Conservation (phyloP, 768 basidiomycete species). For the Leccinum rimulosum region DNA sequence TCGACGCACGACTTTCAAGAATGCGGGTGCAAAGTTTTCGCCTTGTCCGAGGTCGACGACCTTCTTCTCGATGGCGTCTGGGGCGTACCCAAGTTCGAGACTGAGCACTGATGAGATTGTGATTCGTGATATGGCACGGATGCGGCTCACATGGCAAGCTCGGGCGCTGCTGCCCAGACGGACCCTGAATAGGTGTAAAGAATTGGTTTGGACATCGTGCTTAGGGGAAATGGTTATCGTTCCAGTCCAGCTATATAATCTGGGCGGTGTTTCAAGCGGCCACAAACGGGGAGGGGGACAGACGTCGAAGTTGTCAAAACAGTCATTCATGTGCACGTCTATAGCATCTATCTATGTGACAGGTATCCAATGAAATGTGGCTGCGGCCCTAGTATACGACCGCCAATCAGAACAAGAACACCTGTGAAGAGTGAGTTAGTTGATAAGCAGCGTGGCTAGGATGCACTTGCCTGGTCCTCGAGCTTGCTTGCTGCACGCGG, state of each 20-base stretch:
- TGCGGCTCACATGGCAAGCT: slow-evolving; percentile 42
- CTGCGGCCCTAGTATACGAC: neutral
- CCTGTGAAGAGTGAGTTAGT: slow-evolving; percentile 27
- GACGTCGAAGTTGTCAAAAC: slow-evolving; percentile 1
- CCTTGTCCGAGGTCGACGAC: slow-evolving; percentile 43
- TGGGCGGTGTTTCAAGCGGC: neutral
- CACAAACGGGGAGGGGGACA: too few species aligned
- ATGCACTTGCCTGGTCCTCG: slow-evolving; percentile 65
- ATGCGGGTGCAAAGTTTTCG: slow-evolving; percentile 46
- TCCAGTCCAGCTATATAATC: neutral
- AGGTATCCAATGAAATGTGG: slow-evolving; percentile 3
- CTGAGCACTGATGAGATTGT: slow-evolving; percentile 19
- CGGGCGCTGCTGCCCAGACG: slow-evolving; percentile 41
- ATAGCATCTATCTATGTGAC: slow-evolving; percentile 2
- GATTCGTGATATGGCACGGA: too few species aligned
- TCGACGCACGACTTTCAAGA: slow-evolving; percentile 38
- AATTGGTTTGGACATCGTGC: slow-evolving; percentile 20
- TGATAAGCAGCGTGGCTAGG: too few species aligned
- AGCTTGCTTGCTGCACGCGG: slow-evolving; percentile 93
- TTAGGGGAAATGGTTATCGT: neutral
- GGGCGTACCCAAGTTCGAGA: slow-evolving; percentile 42
- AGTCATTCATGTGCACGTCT: slow-evolving; percentile 6
- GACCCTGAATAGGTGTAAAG: slow-evolving; percentile 37
- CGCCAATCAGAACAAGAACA: slow-evolving; percentile 39
- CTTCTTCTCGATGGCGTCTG: slow-evolving; percentile 35